phyloP scores from a whole-genome alignment of 1,284 basidiomycete species.

The Rhodotorula glutinis region DNA sequence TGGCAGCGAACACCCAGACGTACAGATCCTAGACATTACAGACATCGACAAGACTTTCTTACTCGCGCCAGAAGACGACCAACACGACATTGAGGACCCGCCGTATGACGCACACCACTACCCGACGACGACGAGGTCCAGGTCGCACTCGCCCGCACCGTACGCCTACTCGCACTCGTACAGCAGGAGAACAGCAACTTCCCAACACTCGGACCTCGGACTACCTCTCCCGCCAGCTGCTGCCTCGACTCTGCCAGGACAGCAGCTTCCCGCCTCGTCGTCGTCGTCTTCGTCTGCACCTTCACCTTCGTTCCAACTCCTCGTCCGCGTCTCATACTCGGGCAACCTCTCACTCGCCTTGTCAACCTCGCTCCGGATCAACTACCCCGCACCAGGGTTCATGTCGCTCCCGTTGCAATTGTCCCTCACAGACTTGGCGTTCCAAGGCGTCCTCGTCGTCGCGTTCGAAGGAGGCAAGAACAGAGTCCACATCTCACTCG shows the following conservation, averaged over 20 bases:
- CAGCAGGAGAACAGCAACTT: not conserved
- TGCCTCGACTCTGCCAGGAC: no score
- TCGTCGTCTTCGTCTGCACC: constrained; percentile 23
- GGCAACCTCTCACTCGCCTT: constrained; percentile 60
- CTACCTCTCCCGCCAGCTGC: no score
- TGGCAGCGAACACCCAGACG: constrained; percentile 74
- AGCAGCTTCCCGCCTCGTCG: not conserved
- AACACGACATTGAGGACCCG: not conserved
- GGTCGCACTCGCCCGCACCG: not conserved
- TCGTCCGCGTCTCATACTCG: constrained; percentile 50
- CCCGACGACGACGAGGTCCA: no score
- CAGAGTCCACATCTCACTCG: constrained; percentile 79
- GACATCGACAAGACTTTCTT: constrained; percentile 93
- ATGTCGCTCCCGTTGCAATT: constrained; percentile 94
- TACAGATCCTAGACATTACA: constrained; percentile 84
- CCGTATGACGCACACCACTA: no score
- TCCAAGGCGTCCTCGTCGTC: constrained; percentile 80
- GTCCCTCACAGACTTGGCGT: constrained; percentile 79
- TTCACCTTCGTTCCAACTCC: constrained; percentile 50
- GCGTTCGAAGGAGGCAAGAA: constrained; percentile 79
- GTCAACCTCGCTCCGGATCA: constrained; percentile 89
- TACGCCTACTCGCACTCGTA: not conserved
- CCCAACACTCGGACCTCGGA: not conserved
- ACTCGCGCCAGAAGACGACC: constrained; percentile 67
- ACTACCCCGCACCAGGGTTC: constrained; percentile 90